Evolutionary conservation across 306 rosid genomes (phyloP), one percentile per base, ranked within the genome.

Genomic region (Fagus crenata): DNA sequence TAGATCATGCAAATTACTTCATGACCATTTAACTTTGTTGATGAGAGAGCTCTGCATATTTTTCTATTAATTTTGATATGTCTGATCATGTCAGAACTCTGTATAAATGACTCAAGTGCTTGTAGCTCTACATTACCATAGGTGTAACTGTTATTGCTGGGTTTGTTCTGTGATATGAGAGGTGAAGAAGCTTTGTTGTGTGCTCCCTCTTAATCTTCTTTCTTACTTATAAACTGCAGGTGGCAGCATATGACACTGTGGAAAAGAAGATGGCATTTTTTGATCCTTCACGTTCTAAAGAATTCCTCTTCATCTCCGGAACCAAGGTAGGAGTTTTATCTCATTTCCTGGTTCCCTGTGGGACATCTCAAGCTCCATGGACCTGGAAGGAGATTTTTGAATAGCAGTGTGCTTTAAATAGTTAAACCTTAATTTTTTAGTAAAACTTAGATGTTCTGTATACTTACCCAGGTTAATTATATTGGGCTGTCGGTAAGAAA

Each of bases 251-350:
- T 75, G 97, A 96, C 85, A 96, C 88, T 1, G 71, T 67, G 71
- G 90, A 60, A 2, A 89, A 81, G 79, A 91, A 91, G 89, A 96
- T 96, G 99, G 98, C 97, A 40, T 96, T 96, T 87, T 96, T 96
- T 58, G 96, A 96, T 46, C 98, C 99, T 53, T 63, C 87, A 14
- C 98, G 98, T 0, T 76, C 97, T 6, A 76, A 91, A 83, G 97
- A 96, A 71, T 96, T 96, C 82, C 93, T 96, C 83, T 92, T 96
- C 87, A 96, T 96, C 82, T 96, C 97, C 1, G 99, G 98, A 76
- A 92, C 97, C 85, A 96, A 96, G 97, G 99, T 96, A 83, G 53
- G 82, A 74, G 28, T 53, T 4, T 2, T 11, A 78, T 69, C 43
- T 73, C n/a, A 43, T 67, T 77, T 71, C 17, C 42, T 43, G 22